Conservation (phyloP, 1,284 basidiomycete genomes). For the Phenoliferia sp. region DNA sequence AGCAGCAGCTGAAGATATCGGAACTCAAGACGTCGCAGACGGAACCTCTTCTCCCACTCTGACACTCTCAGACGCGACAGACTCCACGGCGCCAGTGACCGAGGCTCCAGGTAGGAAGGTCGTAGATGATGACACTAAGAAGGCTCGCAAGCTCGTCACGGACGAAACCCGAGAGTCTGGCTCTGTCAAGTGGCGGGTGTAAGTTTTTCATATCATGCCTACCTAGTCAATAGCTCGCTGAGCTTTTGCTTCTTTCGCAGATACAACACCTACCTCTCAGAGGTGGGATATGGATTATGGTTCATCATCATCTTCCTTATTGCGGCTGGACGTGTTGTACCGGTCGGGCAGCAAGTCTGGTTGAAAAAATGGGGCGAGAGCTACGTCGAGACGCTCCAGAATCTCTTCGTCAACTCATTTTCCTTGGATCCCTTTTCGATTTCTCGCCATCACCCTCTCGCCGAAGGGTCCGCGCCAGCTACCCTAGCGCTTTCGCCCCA, state of each 20-base stretch:
- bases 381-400: not conserved
- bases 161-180: not conserved
- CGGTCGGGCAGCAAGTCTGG: not conserved
- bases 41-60: not conserved
- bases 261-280: not conserved
- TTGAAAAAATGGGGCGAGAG: not conserved
- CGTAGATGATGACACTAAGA: slow-evolving; percentile 66
- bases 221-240: no score
- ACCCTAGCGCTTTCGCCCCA: not conserved
- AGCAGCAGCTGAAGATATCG: not conserved
- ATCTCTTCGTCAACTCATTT: not conserved
- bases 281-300: not conserved
- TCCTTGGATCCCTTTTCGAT: not conserved
- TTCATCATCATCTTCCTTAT: not conserved
- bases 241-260: not conserved
- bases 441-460: not conserved
- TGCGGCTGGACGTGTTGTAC: not conserved
- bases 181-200: not conserved
- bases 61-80: not conserved
- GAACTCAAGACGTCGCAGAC: not conserved
- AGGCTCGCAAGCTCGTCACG: not conserved
- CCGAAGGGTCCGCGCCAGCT: not conserved
- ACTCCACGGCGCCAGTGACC: not conserved
- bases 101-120: slow-evolving; percentile 83
- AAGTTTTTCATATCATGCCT: no score